A percentile compares a stretch with the other conserved stretches of the same genome.
phyloP scores from a whole-genome alignment of 2,329 filamentous ascomycete species.

The Penicillium brevicompactum region DNA sequence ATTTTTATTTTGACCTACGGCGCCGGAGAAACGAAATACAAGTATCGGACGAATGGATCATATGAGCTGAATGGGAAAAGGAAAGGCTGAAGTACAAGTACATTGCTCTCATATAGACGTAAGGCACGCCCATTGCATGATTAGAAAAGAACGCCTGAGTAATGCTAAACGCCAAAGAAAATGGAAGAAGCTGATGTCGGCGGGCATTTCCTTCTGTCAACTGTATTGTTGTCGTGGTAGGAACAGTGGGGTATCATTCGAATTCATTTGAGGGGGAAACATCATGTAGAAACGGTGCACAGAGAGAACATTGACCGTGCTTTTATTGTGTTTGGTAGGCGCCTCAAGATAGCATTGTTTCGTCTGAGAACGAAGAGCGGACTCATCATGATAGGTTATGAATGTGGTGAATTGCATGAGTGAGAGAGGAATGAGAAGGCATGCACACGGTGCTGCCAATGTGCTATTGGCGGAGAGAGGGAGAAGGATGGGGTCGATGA shows the following conservation, averaged over 20 bases:
- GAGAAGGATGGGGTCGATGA: too few species aligned
- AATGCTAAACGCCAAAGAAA: neutral
- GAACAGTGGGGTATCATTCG: slow-evolving; percentile 26
- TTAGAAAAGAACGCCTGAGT: neutral
- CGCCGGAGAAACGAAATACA: neutral
- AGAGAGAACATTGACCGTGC: slow-evolving; percentile 5
- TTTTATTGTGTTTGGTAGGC: slow-evolving; percentile 18
- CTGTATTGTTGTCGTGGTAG: slow-evolving; percentile 7
- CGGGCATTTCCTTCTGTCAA: slow-evolving; percentile 1
- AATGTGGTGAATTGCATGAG: neutral
- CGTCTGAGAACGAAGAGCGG: slow-evolving; percentile 7
- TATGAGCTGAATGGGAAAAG: neutral
- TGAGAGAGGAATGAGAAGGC: slow-evolving; percentile 1
- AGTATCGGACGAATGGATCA: neutral
- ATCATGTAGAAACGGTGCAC: slow-evolving; percentile 9
- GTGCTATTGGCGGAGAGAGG: neutral
- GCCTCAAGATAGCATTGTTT: slow-evolving; percentile 11
- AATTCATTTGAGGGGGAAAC: slow-evolving; percentile 16
- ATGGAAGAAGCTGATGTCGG: neutral
- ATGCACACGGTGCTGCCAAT: neutral
- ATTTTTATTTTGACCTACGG: too few species aligned
- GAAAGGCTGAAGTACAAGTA: neutral
- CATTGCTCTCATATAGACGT: neutral
- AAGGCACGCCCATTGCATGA: neutral
- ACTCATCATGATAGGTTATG: neutral